Evolutionary conservation across 306 rosid species (phyloP), one percentile per base, ranked within the genome.

Genomic region (Citrullus colocynthis): DNA sequence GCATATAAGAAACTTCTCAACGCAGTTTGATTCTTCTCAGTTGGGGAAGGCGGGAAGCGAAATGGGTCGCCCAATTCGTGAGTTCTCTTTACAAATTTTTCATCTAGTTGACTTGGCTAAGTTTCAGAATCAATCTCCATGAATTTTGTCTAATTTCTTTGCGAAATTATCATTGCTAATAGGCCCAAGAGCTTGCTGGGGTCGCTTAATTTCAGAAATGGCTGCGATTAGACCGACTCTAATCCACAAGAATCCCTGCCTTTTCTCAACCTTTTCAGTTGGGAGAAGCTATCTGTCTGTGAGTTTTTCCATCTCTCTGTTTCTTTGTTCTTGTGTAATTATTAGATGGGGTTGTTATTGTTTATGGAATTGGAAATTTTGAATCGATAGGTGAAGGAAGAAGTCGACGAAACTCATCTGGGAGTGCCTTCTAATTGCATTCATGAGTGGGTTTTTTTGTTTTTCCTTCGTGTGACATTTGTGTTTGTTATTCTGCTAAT

Each of bases 111-210:
- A 12, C 0, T 48, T 48, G 54, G 54, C 54, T 48, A 12, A 48
- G 54, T 48, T 48, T 48, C 54, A 48, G 54, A 48, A 63, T 65
- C 51, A 65, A 65, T 65, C 17, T 32, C 48, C 44, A 65, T 57
- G 30, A n/a, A 7, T 57, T 32, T 65, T 16, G 11, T 3, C 37
- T 10, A 60, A 13, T 44, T 69, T 69, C 18, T 44, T 44, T 69
- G 56, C 45, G 36, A 7, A 44, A 42, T 70, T 45, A 2, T 74
- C 6, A 20, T 16, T 76, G 24, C 10, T 55, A 20, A 17, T 58
- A 76, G 79, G 79, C 20, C 44, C 55, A 55, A 76, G 55, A 76
- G 67, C 79, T 56, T 58, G 11, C 63, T 76, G 66, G 66, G 51
- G 14, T 51, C 30, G 9, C 6, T 0, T 56, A 8, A 10, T 74